phyloP scores from a whole-genome alignment of 495 filamentous ascomycete species.

The Platismatia glauca region DNA sequence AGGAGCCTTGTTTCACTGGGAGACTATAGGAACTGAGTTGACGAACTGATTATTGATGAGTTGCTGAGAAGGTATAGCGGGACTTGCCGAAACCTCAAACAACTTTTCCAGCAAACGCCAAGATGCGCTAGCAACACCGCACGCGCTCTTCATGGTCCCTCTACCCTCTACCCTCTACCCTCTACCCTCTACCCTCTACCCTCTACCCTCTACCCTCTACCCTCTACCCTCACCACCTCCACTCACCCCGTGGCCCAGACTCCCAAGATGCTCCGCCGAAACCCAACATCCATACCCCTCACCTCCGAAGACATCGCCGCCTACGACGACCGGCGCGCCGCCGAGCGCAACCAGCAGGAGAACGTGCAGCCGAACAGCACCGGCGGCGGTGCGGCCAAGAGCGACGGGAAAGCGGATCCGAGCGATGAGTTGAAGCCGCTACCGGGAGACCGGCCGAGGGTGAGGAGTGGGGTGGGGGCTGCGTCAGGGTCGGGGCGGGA shows the following conservation, averaged over 20 bases:
- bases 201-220: background rate
- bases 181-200: background rate
- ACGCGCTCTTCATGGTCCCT: background rate
- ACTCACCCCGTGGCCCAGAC: background rate
- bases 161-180: background rate
- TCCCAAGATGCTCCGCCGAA: constrained; percentile 64
- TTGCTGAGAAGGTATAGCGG: background rate
- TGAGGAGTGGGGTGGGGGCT: constrained; percentile 41
- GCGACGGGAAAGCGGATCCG: constrained; percentile 36
- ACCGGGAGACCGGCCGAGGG: constrained; percentile 37
- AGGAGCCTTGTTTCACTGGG: background rate
- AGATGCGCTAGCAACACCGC: background rate
- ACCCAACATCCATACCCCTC: constrained; percentile 66
- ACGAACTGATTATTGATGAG: background rate
- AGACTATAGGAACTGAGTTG: background rate
- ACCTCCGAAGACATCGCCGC: constrained; percentile 68
- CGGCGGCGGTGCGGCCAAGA: constrained; percentile 23
- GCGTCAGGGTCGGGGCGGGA: constrained; percentile 24
- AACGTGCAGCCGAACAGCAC: constrained; percentile 7
- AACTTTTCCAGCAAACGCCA: background rate
- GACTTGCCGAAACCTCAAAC: background rate
- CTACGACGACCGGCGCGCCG: constrained; percentile 54
- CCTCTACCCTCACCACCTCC: no score
- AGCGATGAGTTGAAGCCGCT: constrained; percentile 51
- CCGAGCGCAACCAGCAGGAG: constrained; percentile 18